Conservation (phyloP, 106 monocot genomes). For the Dendrobium chrysotoxum region DNA sequence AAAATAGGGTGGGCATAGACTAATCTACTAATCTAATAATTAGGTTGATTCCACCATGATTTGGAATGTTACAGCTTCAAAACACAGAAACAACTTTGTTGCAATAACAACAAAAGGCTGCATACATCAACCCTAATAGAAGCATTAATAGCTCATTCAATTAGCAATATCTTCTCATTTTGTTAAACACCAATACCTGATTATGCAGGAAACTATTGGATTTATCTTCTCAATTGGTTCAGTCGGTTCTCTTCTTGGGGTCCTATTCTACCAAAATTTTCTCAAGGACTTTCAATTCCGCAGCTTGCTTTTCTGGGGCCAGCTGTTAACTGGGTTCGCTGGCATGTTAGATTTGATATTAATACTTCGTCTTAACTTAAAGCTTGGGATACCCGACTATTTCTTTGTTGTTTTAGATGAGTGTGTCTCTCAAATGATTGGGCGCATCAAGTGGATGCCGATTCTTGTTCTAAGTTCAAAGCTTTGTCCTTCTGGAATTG, state of each 20-base stretch:
- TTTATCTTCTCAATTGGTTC: constrained; percentile 52
- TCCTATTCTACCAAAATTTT: constrained; percentile 67
- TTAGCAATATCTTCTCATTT: background rate
- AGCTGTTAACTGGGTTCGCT: constrained; percentile 52
- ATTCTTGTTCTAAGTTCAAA: constrained; percentile 79
- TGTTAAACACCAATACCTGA: background rate
- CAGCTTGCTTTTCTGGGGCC: constrained; percentile 48
- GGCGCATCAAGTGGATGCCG: constrained; percentile 78
- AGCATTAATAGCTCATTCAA: no score
- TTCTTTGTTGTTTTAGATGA: constrained; percentile 73
- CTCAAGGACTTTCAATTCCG: constrained; percentile 73
- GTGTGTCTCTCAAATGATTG: constrained; percentile 55
- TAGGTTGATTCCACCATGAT: background rate
- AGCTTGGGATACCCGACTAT: constrained; percentile 59
- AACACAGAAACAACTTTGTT: background rate
- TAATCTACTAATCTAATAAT: no score
- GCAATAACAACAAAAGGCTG: no score
- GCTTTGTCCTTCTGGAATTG: constrained; percentile 79
- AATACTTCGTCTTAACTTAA: constrained; percentile 58
- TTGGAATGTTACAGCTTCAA: background rate
- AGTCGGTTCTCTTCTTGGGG: constrained; percentile 66
- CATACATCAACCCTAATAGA: no score
- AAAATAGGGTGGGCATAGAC: background rate
- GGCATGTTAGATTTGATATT: constrained; percentile 76
- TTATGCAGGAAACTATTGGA: constrained; percentile 43